Percentiles rank a stretch among this genome's conserved stretches.
Conservation (phyloP, 257 asterid genomes). For the Solanum rostratum region DNA sequence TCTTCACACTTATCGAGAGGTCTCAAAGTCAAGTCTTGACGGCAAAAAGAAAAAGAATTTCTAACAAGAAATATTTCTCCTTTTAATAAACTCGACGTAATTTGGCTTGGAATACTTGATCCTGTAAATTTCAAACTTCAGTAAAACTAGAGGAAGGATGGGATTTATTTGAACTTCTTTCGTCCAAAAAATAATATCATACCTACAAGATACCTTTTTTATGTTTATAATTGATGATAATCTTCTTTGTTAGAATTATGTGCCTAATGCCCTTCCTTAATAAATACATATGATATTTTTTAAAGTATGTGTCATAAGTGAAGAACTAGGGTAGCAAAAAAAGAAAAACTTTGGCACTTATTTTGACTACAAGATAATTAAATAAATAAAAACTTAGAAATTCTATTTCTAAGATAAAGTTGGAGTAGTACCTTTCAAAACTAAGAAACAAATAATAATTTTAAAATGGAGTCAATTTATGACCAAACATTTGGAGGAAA, state of each 20-base stretch:
- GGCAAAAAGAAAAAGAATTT: neutral
- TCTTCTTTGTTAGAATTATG: neutral
- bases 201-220: neutral
- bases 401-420: neutral
- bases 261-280: neutral
- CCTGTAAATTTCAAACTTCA: neutral
- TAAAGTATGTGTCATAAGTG: neutral
- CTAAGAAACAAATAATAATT: neutral
- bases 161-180: neutral
- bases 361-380: neutral
- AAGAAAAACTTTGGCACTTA: neutral
- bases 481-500: neutral
- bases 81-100: neutral
- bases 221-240: neutral
- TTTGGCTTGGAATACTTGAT: neutral
- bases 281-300: neutral
- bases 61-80: neutral
- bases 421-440: neutral
- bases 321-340: neutral
- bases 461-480: neutral
- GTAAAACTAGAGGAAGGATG: accelerated
- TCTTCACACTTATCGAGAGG: neutral
- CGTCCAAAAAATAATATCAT: neutral
- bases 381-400: neutral
- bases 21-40: neutral